Base-by-base conservation (phyloP, 2,329 filamentous ascomycete species). In the Botryotinia convoluta region DNA sequence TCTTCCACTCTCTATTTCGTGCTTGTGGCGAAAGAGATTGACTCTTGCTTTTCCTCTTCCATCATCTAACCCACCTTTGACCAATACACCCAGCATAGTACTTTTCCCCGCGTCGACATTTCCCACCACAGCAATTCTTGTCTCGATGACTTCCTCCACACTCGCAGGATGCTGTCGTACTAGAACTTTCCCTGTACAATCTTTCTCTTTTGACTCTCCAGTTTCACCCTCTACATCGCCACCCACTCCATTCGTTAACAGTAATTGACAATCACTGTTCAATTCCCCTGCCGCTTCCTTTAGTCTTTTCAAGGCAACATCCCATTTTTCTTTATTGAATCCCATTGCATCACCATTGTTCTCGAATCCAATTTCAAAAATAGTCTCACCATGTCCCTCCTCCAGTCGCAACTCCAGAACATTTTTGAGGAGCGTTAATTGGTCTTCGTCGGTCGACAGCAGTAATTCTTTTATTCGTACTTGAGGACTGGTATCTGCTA, bases 21-120 rank as follows among this genome's bases (percentile, higher is more conserved):
- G 96, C 83, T 99, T 98, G 83, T 99, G 96, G 26, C 96, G 90
- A 84, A 99, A 99, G 20, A 99, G 89, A 77, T 97, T 98, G 69
- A 99, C 93, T 75, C 96, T 92, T 63, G 96, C 95, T 82, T 93
- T 95, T 20, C 96, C 96, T 80, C 96, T 89, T 26, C 96, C 96
- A 83, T 99, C 96, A 79, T 99, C 96, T 2, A 99, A 89, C 69
- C 93, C 93, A 8, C 96, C 96, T 83, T 98, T 98, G 10, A 98
- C 96, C 9, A 99, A 86, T 1, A 99, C 96, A 61, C 96, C 96
- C 3, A 99, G 86, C 89, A 98, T 92, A 42, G 96, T 98, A 81
- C 93, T 97, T 84, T 99, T 99, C 0, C 96, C 96, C 16, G 96
- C 96, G 82, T 99, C 96, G 72, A 99, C 93, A 84, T 99, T 99